Percentiles rank a stretch among this genome's conserved stretches.
Conservation (phyloP, 768 basidiomycete species). For the Leccinum fibrillosum region DNA sequence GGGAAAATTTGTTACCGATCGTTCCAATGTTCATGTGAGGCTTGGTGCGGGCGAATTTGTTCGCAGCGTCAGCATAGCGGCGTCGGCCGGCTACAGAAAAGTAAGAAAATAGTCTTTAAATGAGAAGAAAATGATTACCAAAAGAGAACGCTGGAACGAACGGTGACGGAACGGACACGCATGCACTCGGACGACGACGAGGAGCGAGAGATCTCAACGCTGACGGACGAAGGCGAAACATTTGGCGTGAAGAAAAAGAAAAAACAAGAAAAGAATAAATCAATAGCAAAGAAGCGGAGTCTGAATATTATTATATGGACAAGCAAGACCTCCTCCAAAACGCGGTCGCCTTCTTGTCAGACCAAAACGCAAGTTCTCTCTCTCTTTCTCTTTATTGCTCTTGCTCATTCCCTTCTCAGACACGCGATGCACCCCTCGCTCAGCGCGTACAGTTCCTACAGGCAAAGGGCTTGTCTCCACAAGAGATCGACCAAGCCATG, state of each 20-base stretch:
- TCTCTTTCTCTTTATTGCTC: not conserved
- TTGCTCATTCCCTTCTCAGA: slow-evolving; percentile 39
- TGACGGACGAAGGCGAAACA: slow-evolving; percentile 28
- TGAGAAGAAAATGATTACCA: not conserved
- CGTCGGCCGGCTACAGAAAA: slow-evolving; percentile 31
- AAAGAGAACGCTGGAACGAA: slow-evolving; percentile 5
- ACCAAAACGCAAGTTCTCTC: slow-evolving; percentile 60
- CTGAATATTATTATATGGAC: slow-evolving; percentile 37
- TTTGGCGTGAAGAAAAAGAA: slow-evolving; percentile 2
- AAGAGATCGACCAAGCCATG: slow-evolving; percentile 86
- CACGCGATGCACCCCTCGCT: slow-evolving; percentile 71
- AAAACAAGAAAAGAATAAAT: not conserved
- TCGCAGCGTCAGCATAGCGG: slow-evolving; percentile 67
- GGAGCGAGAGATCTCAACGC: slow-evolving; percentile 4
- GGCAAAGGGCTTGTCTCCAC: slow-evolving; percentile 80
- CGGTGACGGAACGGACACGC: not conserved
- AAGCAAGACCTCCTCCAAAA: slow-evolving; percentile 74
- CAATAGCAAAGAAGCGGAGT: slow-evolving; percentile 23
- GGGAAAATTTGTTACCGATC: slow-evolving; percentile 51
- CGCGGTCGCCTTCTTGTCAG: slow-evolving; percentile 82
- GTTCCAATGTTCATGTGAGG: slow-evolving; percentile 97
- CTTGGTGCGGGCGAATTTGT: slow-evolving; percentile 68
- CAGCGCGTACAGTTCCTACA: slow-evolving; percentile 94
- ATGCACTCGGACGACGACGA: slow-evolving; percentile 17
- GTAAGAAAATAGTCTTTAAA: not conserved